Evolutionary conservation across 2,329 filamentous ascomycete species (phyloP).

Genomic region (Celoporthe dispersa): DNA sequence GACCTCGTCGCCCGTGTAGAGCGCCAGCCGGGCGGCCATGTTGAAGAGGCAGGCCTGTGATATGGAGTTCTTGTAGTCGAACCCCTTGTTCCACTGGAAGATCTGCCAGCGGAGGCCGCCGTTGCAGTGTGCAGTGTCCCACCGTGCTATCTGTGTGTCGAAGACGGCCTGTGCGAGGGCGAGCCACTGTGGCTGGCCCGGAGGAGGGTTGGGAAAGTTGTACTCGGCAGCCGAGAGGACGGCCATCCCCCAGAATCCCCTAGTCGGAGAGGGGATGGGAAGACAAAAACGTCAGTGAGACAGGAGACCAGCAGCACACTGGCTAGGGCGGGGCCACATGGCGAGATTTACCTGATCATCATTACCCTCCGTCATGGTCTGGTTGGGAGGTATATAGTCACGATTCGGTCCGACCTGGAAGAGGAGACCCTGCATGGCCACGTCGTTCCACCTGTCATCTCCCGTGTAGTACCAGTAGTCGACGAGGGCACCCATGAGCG

Average conservation of each 20-base stretch:
- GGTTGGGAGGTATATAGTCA: slow-evolving; percentile 76
- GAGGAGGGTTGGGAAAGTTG: slow-evolving; percentile 62
- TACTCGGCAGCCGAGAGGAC: slow-evolving; percentile 71
- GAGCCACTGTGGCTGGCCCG: slow-evolving; percentile 63
- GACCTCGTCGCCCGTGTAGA: slow-evolving; percentile 77
- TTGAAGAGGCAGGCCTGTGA: slow-evolving; percentile 56
- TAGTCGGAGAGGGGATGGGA: neutral
- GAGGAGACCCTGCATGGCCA: slow-evolving; percentile 70
- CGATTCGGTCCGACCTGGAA: slow-evolving; percentile 71
- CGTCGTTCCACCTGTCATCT: slow-evolving; percentile 71
- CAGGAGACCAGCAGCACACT: no score
- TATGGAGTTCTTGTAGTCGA: slow-evolving; percentile 52
- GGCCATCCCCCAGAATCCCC: slow-evolving; percentile 69
- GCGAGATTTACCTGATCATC: slow-evolving; percentile 60
- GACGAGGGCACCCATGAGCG: slow-evolving; percentile 71
- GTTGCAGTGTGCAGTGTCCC: slow-evolving; percentile 68
- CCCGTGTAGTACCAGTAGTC: slow-evolving; percentile 88
- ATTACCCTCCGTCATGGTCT: slow-evolving; percentile 69
- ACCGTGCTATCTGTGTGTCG: slow-evolving; percentile 72
- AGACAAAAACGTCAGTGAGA: neutral
- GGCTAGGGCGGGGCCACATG: neutral
- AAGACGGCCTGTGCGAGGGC: slow-evolving; percentile 76
- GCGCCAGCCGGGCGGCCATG: slow-evolving; percentile 61
- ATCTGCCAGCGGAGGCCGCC: slow-evolving; percentile 83
- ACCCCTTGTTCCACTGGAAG: slow-evolving; percentile 78